phyloP scores from a whole-genome alignment of 2,329 filamentous ascomycete species.

The Colletotrichum liriopes region DNA sequence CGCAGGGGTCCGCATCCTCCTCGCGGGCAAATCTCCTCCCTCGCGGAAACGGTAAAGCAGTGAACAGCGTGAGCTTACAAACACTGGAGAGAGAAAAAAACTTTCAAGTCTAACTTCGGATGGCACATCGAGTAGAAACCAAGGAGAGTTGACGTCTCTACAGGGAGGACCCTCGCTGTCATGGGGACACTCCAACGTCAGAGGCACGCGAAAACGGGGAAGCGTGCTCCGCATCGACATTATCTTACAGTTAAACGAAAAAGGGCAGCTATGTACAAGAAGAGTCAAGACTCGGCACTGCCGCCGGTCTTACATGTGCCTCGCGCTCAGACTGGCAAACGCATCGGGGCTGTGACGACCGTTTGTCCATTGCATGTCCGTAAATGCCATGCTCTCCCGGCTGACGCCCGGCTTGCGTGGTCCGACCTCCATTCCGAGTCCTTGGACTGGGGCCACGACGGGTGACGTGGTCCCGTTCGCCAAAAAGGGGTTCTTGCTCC shows the following conservation, averaged over 20 bases:
- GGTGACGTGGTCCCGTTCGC: constrained; percentile 49
- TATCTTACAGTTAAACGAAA: constrained; percentile 26
- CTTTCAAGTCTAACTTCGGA: not conserved
- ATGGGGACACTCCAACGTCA: constrained; percentile 6
- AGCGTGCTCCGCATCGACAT: constrained; percentile 12
- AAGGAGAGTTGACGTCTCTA: not conserved
- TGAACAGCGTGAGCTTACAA: not conserved
- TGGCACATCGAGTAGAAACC: constrained; percentile 2
- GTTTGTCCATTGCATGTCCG: constrained; percentile 76
- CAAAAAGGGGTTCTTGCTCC: constrained; percentile 73
- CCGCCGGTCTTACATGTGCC: constrained; percentile 56
- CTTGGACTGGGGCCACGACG: constrained; percentile 11
- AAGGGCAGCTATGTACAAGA: constrained; percentile 33
- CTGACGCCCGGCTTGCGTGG: constrained; percentile 64
- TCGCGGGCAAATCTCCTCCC: not conserved
- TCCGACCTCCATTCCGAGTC: constrained; percentile 43
- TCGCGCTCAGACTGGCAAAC: constrained; percentile 81
- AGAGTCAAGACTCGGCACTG: not conserved
- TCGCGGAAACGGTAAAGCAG: too few relatives aligned
- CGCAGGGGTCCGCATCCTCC: not conserved
- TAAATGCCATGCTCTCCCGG: constrained; percentile 79
- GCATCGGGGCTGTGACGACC: constrained; percentile 86
- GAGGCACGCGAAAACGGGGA: not conserved
- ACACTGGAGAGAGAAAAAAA: not conserved
- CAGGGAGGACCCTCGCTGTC: constrained; percentile 14